Base-by-base conservation (phyloP, 805 yeast species). In the Zygosaccharomyces gambellarensis region DNA sequence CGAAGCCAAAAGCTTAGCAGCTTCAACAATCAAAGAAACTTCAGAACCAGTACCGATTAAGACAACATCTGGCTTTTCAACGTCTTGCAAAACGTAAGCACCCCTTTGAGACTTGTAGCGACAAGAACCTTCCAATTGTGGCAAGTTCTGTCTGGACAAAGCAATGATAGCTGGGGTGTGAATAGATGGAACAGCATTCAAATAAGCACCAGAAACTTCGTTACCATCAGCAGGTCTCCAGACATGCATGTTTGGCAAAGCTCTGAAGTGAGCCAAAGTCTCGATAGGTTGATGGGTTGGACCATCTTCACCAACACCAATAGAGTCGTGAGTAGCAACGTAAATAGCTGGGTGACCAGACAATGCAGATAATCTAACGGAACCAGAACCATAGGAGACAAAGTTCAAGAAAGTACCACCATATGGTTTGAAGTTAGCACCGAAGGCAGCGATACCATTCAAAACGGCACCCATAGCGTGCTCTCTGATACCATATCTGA, bases 401-500 rank as follows among this genome's bases (percentile, higher is more conserved):
- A 92, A 92, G 83, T 94, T 92, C 72, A 92, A 79, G 90, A 92
- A 92, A 67, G 99, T 92, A 74, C 96, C 98, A 71, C 97, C 97
- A 76, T 83, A 90, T 62, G 90, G 84, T 72, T 83, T 86, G 79
- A 77, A 82, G 76, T 87, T 88, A 56, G 86, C 87, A 57, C 83
- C 83, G 67, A 75, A 92, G 48, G 97, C 97, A 52, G 94, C 79
- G 62, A 92, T 86, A 85, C 99, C 99, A 75, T 94, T 92, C 82
- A 90, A 80, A 71, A 90, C 86, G 58, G 97, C 97, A 76, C 96
- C 97, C 97, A 92, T 90, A 72, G 88, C 97, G 75, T 94, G 98
- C 79, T 92, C 99, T 76, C 99, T 86, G 58, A 92, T 96, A 83
- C 99, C 99, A 71, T 85, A 92, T 77, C 97, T 85, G 73, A 92